A percentile compares a stretch with the other conserved stretches of the same genome.
phyloP scores from a whole-genome alignment of 345 rosid species.

The Moringa oleifera region DNA sequence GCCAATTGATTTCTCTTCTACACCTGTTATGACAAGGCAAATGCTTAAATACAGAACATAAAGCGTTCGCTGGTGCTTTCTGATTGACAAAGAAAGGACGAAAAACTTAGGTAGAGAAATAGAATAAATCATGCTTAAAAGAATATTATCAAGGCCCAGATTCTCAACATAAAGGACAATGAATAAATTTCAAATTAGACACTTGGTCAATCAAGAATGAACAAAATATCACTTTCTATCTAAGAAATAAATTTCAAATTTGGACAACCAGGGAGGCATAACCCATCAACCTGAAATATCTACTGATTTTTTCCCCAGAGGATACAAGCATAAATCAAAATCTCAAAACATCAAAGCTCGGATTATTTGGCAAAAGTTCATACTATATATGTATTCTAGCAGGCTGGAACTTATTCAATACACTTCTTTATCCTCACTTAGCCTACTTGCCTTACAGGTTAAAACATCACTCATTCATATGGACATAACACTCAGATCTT shows the following conservation, averaged over 20 bases:
- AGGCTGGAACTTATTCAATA: too few species aligned
- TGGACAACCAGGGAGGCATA: not conserved
- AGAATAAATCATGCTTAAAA: too few species aligned
- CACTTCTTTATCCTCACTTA: too few species aligned
- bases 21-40: conserved; percentile 38
- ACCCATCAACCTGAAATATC: not conserved
- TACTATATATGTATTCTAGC: too few species aligned
- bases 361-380: not conserved
- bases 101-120: not conserved
- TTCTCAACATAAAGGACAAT: too few species aligned
- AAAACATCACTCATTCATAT: too few species aligned
- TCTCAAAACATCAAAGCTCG: not conserved
- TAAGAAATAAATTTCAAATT: not conserved
- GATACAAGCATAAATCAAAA: not conserved
- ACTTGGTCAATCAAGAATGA: not conserved
- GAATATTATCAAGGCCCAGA: not conserved
- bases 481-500: too few species aligned
- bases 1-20: conserved; percentile 55
- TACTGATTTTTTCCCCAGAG: not conserved
- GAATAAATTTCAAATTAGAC: too few species aligned
- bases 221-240: not conserved
- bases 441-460: too few species aligned
- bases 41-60: not conserved
- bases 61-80: not conserved
- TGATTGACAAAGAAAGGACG: too few species aligned